phyloP scores from a whole-genome alignment of 2,329 filamentous ascomycete genomes.

The Parastagonospora avenae region DNA sequence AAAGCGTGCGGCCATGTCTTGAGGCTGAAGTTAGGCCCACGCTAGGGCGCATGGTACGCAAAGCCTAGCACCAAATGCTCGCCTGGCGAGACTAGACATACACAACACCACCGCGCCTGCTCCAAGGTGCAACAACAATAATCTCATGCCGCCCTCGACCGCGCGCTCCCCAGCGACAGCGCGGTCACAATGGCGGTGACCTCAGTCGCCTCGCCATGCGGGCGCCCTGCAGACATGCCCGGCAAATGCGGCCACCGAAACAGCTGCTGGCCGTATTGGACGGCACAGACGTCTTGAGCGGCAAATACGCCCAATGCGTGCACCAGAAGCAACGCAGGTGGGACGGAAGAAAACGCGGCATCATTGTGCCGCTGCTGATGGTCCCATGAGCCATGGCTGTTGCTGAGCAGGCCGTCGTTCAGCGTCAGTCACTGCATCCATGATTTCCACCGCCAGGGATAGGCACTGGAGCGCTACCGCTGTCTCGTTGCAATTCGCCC shows the following conservation, averaged over 20 bases:
- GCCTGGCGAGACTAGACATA: constrained; percentile 18
- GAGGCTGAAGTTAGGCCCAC: constrained; percentile 38
- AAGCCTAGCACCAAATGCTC: constrained; percentile 28
- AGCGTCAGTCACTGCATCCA: too few species aligned
- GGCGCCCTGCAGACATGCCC: constrained; percentile 11
- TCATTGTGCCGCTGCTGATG: neutral
- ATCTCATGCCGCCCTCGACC: neutral
- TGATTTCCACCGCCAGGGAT: too few species aligned
- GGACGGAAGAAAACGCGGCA: constrained; percentile 9
- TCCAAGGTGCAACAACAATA: neutral
- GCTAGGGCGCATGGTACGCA: constrained; percentile 31
- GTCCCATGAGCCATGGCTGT: neutral
- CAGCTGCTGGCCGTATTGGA: constrained; percentile 42
- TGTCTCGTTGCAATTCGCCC: too few species aligned
- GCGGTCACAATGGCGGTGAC: neutral
- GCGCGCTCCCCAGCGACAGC: neutral
- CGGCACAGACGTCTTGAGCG: constrained; percentile 37
- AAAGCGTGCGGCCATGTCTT: constrained; percentile 30
- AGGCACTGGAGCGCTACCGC: too few species aligned
- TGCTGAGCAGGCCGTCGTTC: neutral
- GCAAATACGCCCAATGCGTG: constrained; percentile 34
- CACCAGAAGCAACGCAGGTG: constrained; percentile 23
- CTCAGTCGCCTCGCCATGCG: constrained; percentile 4
- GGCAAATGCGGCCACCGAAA: constrained; percentile 29
- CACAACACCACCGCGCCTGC: neutral